phyloP scores from a whole-genome alignment of 225 moss, liverwort and hornwort genomes.

The Antitrichia curtipendula region DNA sequence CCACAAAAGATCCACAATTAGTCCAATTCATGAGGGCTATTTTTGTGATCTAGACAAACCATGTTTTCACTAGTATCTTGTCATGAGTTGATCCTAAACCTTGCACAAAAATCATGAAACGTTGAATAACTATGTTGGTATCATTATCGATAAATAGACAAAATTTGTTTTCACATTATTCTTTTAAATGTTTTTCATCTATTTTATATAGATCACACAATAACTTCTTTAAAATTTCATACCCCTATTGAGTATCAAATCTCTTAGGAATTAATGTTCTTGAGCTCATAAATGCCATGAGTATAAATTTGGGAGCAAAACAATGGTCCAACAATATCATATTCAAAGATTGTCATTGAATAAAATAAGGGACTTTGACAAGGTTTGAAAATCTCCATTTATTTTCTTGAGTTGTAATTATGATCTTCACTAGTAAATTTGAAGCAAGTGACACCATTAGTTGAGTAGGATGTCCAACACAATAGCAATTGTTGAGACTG shows the following conservation, averaged over 20 bases:
- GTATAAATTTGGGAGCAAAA: neutral
- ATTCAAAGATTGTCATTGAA: too few species aligned
- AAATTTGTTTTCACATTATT: neutral
- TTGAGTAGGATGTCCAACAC: neutral
- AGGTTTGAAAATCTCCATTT: neutral
- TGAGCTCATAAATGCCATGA: neutral
- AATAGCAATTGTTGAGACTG: neutral
- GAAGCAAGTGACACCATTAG: rapidly evolving
- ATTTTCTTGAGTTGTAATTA: too few species aligned
- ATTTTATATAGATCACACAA: neutral
- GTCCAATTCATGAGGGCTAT: too few species aligned
- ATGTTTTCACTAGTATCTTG: neutral
- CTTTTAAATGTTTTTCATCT: too few species aligned
- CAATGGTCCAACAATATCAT: neutral
- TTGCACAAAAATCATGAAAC: neutral
- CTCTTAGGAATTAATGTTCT: neutral
- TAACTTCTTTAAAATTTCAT: neutral
- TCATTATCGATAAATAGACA: neutral
- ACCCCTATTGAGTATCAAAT: rapidly evolving
- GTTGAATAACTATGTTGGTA: rapidly evolving
- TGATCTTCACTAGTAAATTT: neutral
- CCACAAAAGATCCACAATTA: neutral
- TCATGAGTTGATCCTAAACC: neutral
- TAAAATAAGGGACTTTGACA: neutral
- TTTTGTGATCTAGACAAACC: neutral